These are phyloP conservation scores for Cordyceps javanica DNA, from an alignment of 2,329 filamentous ascomycete species.

Conservation along the genomic window DNA sequence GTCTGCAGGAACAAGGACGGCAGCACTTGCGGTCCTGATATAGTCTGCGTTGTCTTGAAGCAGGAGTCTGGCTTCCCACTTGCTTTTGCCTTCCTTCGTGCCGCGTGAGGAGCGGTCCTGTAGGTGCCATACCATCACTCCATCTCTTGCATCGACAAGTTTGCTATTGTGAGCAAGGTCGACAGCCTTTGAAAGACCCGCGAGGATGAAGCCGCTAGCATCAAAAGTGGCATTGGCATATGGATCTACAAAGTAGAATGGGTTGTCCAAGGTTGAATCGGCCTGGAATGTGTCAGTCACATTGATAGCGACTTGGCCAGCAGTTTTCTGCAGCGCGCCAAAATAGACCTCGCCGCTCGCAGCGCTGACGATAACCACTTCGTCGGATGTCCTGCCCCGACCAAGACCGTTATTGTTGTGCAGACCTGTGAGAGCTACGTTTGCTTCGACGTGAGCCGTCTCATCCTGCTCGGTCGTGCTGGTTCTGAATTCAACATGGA, in stretches of 20 bases:
- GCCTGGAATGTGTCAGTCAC: slow-evolving; percentile 38
- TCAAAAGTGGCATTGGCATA: slow-evolving; percentile 38
- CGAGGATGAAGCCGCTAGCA: slow-evolving; percentile 47
- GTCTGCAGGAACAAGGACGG: slow-evolving; percentile 47
- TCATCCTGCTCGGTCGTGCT: slow-evolving; percentile 21
- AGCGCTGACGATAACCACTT: slow-evolving; percentile 39
- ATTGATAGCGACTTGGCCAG: slow-evolving; percentile 16
- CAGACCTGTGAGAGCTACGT: slow-evolving; percentile 37
- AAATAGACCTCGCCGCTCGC: slow-evolving; percentile 42
- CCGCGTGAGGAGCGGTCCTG: slow-evolving; percentile 5
- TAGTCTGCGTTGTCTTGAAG: slow-evolving; percentile 52
- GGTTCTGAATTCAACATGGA: slow-evolving; percentile 36
- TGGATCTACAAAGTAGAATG: slow-evolving; percentile 50
- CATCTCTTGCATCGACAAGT: slow-evolving; percentile 32
- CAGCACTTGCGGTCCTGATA: slow-evolving; percentile 44
- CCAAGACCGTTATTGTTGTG: slow-evolving; percentile 53
- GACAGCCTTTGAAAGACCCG: slow-evolving; percentile 38
- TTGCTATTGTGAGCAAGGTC: slow-evolving; percentile 28
- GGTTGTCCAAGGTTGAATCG: slow-evolving; percentile 48
- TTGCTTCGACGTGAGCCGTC: slow-evolving; percentile 32
- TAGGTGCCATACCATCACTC: slow-evolving; percentile 40
- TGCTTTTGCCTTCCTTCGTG: slow-evolving; percentile 12
- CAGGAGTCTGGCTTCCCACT: slow-evolving; percentile 41
- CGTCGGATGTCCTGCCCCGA: slow-evolving; percentile 34
- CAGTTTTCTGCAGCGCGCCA: slow-evolving; percentile 21